Base-by-base conservation (phyloP, 495 filamentous ascomycete genomes). In the Pyrenopolyporus hunteri region DNA sequence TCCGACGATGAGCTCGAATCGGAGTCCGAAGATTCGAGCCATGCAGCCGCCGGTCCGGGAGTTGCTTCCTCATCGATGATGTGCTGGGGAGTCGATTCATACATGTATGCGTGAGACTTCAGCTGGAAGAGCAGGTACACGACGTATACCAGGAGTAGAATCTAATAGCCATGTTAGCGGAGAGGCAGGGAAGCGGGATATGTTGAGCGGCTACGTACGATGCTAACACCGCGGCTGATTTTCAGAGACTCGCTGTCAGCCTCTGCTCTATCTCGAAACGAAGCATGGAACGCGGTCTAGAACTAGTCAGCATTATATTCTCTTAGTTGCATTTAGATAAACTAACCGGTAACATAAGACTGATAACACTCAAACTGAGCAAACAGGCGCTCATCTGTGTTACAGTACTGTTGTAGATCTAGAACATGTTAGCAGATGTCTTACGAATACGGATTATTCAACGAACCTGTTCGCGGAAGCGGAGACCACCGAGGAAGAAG, bases 321-420 rank as follows among this genome's bases (percentile, higher is more conserved):
- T 20, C 13, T 5, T 11, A 22, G 11, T 6, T 13, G 1, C 13
- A 44, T 6, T 6, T 2, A 8, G 19, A 22, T 37, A 22, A 13
- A 72, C 70, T 42, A 35, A 72, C 70, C 17, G 76, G 76, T 14
- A 78, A 52, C 32, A 79, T 63, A 17, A 97, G 78, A 75, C 91
- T 95, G 70, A 88, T 91, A 14, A 96, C 92, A 69, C 89, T 91
- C 73, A 97, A 76, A 78, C 90, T 92, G 58, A 97, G 85, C 40
- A 97, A 79, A 76, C 90, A 95, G 22, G 92, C 91, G 67, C 92
- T 96, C 89, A 94, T 97, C 74, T 96, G 91, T 2, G 92, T 96
- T 43, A 95, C 89, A 19, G 90, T 95, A 74, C 85, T 94, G 74
- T 97, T 97, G 76, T 97, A 97, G 57, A 96, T 86, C 85, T 92